These are phyloP conservation scores for Sphaerulina musiva DNA, from an alignment of 2,329 filamentous ascomycete species.

Conservation along the genomic window DNA sequence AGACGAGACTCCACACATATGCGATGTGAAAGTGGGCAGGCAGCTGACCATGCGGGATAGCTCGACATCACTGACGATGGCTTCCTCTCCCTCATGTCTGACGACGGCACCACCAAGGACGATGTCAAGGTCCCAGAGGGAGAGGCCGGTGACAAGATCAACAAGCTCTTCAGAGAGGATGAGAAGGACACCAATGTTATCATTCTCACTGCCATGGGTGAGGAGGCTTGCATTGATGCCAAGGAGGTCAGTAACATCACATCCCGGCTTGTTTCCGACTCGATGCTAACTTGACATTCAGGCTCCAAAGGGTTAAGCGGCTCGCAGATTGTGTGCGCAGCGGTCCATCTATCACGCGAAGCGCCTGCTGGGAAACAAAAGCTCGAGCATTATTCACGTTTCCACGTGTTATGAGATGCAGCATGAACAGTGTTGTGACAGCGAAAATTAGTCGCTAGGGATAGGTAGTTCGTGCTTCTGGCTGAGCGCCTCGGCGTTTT, in stretches of 20 bases:
- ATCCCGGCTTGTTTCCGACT: neutral
- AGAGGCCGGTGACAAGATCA: conserved; percentile 82
- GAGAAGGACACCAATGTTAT: conserved; percentile 90
- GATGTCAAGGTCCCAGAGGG: conserved; percentile 90
- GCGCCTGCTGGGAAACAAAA: conserved; percentile 12
- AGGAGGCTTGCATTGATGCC: conserved; percentile 84
- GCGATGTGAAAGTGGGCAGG: neutral
- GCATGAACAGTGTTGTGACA: conserved; percentile 24
- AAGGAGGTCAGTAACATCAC: conserved; percentile 56
- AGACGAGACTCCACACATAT: conserved; percentile 39
- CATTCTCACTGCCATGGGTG: conserved; percentile 91
- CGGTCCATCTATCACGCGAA: conserved; percentile 12
- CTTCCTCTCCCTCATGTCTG: conserved; percentile 89
- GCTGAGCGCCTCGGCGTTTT: conserved; percentile 17
- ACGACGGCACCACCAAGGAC: conserved; percentile 81
- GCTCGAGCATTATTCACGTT: conserved; percentile 13
- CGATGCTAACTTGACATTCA: neutral
- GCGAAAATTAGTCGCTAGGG: conserved; percentile 22
- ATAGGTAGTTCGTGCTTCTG: conserved; percentile 24
- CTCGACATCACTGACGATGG: conserved; percentile 89
- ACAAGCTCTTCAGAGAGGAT: conserved; percentile 69
- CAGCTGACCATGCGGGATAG: conserved; percentile 43
- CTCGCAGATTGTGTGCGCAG: conserved; percentile 13
- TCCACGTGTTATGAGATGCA: conserved; percentile 23
- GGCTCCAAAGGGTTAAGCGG: conserved; percentile 50